Evolutionary conservation across 441 rosid species (phyloP), one percentile per base, ranked within the genome.

Genomic region (Gossypium davidsonii): DNA sequence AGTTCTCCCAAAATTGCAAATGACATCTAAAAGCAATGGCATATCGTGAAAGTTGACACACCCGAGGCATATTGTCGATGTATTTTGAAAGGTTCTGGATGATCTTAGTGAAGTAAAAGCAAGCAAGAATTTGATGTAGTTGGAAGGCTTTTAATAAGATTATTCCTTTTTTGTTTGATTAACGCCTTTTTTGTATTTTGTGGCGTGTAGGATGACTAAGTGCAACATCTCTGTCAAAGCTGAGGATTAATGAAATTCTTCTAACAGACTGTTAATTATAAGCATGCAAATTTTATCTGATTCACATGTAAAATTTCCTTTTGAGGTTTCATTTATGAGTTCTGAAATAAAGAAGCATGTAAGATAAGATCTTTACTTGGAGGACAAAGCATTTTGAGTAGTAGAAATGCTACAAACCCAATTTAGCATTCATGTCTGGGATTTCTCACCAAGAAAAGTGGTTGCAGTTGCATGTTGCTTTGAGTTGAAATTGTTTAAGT

Each of bases 161-260:
- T 25, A 58, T 57, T 25, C 34, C 9, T 15, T 25, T 58, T 58
- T 25, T 10, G 60, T 21, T 56, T 7, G n/a, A 21, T 53, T 53
- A 53, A 53, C 7, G 21, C 58, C 7, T 17, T 53, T 53, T 56
- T 67, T 25, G 58, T 53, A 17, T 53, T 21, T 21, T 26, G 5
- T 21, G 28, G 60, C 28, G 10, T 9, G 23, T 14, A 92, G 98
- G 97, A 94, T 80, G 97, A 79, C 77, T 94, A 69, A 92, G 94
- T 83, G 73, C 77, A 26, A 88, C 94, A 76, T 86, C 97, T 73
- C 70, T 94, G 46, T 86, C 86, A 71, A 85, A 95, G 78, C 83
- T 91, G 72, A 86, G 96, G 73, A 82, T 34, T 34, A 6, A 82
- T 81, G 98, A 91, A 85, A 89, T 94, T 79, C 87, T 90, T 74